These are phyloP conservation scores for Mercurialis annua DNA, from an alignment of 345 rosid genomes.

Conservation along the genomic window DNA sequence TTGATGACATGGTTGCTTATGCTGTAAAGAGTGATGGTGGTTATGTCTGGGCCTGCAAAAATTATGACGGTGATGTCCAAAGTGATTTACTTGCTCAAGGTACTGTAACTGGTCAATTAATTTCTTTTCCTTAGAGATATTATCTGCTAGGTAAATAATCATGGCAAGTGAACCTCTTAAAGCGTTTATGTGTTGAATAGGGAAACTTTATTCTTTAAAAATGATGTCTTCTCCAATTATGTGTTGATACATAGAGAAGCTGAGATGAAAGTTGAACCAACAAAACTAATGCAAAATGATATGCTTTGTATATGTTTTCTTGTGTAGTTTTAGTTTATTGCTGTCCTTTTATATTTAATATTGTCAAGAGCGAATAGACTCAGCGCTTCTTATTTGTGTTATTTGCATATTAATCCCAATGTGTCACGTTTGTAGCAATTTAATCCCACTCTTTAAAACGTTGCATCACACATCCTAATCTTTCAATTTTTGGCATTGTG, in stretches of 20 bases:
- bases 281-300: background rate
- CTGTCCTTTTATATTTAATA: background rate
- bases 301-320: background rate
- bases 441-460: too few species aligned
- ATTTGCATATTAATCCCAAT: too few species aligned
- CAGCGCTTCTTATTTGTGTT: too few species aligned
- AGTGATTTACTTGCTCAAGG: conserved; percentile 99
- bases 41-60: conserved; percentile 99
- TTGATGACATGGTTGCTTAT: conserved; percentile 99
- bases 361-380: too few species aligned
- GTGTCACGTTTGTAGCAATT: too few species aligned
- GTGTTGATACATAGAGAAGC: too few species aligned
- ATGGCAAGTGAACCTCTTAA: too few species aligned
- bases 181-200: background rate
- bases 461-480: too few species aligned
- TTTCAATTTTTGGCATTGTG: too few species aligned
- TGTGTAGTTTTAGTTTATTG: background rate
- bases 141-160: background rate
- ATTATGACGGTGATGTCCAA: conserved; percentile 97
- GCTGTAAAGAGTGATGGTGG: conserved; percentile 95
- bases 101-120: conserved; percentile 15
- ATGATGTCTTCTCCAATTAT: background rate
- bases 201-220: background rate
- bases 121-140: background rate
- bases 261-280: background rate